These are phyloP conservation scores for Cairneyella variabilis DNA, from an alignment of 495 filamentous ascomycete species.

Conservation along the genomic window DNA sequence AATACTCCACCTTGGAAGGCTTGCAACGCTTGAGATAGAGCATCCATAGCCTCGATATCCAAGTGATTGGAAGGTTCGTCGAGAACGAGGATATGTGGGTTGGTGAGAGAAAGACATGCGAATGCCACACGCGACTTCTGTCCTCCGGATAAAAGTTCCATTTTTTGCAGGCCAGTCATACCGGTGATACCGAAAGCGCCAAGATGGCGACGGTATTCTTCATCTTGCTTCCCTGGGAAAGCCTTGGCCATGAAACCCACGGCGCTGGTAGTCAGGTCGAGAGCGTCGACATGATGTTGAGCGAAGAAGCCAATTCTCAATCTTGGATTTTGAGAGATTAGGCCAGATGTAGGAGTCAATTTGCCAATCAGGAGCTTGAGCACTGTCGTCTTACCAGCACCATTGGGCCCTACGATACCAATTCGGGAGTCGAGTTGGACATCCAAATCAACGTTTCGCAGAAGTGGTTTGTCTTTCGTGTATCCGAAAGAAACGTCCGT, in stretches of 20 bases:
- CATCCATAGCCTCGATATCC: constrained; percentile 99
- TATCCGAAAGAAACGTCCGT: constrained; percentile 89
- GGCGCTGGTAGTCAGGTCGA: constrained; percentile 82
- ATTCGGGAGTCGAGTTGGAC: constrained; percentile 98
- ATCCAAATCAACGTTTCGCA: constrained; percentile 85
- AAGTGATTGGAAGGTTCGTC: constrained; percentile 98
- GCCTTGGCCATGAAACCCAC: constrained; percentile 94
- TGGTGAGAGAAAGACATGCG: constrained; percentile 84
- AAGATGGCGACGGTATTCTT: constrained; percentile 94
- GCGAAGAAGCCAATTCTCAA: constrained; percentile 95
- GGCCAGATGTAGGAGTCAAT: constrained; percentile 68
- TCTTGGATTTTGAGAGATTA: constrained; percentile 83
- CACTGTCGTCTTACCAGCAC: constrained; percentile 96
- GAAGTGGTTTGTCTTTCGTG: constrained; percentile 70
- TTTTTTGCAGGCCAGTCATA: constrained; percentile 94
- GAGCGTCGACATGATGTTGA: constrained; percentile 96
- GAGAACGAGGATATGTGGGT: constrained; percentile 95
- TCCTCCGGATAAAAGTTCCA: constrained; percentile 91
- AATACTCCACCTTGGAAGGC: constrained; percentile 91
- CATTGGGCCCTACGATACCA: constrained; percentile 97
- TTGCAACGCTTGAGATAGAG: constrained; percentile 74
- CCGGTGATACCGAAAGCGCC: constrained; percentile 98
- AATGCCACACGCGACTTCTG: constrained; percentile 99
- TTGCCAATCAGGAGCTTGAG: constrained; percentile 91
- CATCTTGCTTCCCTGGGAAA: constrained; percentile 86